These are phyloP conservation scores for Debaryomyces prosopidis DNA, from an alignment of 805 yeast genomes.

Conservation along the genomic window DNA sequence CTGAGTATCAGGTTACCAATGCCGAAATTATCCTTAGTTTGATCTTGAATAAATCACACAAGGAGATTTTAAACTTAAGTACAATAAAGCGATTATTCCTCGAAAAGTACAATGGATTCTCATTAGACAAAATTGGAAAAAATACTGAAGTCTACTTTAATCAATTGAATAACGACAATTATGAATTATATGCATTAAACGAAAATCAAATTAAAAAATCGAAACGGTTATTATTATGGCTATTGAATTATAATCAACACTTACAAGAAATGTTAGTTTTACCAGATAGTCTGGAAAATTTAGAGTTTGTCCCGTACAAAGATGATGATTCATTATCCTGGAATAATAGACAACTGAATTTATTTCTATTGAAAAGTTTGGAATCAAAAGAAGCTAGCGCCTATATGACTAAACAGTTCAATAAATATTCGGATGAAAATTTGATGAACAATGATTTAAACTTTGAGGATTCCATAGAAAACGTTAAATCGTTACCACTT, in stretches of 20 bases:
- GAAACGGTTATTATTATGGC: conserved; percentile 41
- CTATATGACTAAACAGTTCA: conserved; percentile 5
- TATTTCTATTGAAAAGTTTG: conserved; percentile 13
- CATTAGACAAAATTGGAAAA: conserved; percentile 25
- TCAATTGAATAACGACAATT: conserved; percentile 22
- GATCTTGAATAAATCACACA: conserved; percentile 25
- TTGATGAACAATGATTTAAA: conserved; percentile 8
- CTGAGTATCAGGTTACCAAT: conserved; percentile 41
- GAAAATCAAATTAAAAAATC: conserved; percentile 31
- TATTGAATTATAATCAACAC: conserved; percentile 33
- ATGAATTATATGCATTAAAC: conserved; percentile 31
- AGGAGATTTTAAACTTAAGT: conserved; percentile 33
- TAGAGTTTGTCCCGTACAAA: conserved; percentile 22
- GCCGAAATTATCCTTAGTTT: conserved; percentile 41
- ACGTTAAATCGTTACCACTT: conserved; percentile 14
- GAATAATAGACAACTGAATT: conserved; percentile 23
- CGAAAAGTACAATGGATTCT: conserved; percentile 27
- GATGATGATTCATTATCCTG: conserved; percentile 35
- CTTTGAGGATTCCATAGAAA: conserved; percentile 12
- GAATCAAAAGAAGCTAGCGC: neutral
- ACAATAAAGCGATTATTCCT: conserved; percentile 24
- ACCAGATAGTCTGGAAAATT: conserved; percentile 10
- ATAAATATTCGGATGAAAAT: conserved; percentile 15
- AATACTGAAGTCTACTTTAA: conserved; percentile 38
- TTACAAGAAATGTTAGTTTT: conserved; percentile 16